Evolutionary conservation across 257 asterid genomes (phyloP), one percentile per base, ranked within the genome.

Genomic region (Capsicum pubescens): DNA sequence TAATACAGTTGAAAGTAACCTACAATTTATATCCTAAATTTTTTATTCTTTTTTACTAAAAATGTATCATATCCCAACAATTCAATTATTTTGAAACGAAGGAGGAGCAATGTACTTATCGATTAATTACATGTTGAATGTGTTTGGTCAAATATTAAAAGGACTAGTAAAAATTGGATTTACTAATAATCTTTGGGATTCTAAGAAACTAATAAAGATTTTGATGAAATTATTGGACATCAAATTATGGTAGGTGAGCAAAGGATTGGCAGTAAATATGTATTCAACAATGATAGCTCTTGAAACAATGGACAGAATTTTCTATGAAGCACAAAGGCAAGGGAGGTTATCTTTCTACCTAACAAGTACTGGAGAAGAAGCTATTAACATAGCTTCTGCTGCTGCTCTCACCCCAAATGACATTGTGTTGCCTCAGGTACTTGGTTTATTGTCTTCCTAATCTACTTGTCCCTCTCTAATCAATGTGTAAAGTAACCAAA

Each of bases 261-360:
- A 93, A 88, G 98, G 89, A 85, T 82, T 88, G 3, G 94, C 95
- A 1, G 83, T 93, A 86, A 92, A 87, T 87, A 94, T 94, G 91
- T 92, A 94, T 87, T 88, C 86, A 58, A 81, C 83, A 70, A 96
- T 96, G 99, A 97, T 90, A 81, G 87, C 90, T 2, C 95, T 94
- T 85, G 94, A 94, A 85, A 88, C 84, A 46, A 92, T 94, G 94
- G 99, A 95, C 57, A 88, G 83, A 56, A 88, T 91, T 60, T 93
- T 94, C 84, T 91, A 92, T 39, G 99, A 95, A 88, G 97, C 97
- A 0, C 99, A 94, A 82, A 88, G 98, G 79, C 99, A 94, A 71
- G 99, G 99, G 78, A 92, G 98, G 86, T 60, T 95, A 69, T 92
- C 99, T 3, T 95, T 95, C 87, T 95, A 92, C 87, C 9, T 94